phyloP scores from a whole-genome alignment of 306 rosid species.

The Casuarina glauca region DNA sequence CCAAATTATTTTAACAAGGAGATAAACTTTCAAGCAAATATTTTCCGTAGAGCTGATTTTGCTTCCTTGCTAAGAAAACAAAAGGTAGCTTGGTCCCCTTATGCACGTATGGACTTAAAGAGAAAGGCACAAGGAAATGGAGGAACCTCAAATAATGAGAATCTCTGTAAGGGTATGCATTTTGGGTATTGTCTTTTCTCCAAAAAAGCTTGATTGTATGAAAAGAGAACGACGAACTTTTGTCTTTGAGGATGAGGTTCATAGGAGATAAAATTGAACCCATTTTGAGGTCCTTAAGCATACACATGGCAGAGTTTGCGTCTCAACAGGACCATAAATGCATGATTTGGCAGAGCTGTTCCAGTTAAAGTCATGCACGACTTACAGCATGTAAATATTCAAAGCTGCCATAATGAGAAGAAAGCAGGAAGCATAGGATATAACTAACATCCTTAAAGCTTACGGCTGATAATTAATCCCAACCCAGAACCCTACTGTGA shows the following conservation, averaged over 20 bases:
- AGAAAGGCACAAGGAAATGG: neutral
- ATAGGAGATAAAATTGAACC: neutral
- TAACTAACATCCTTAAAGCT: conserved; percentile 26
- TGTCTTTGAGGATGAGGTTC: neutral
- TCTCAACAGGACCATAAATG: conserved; percentile 2
- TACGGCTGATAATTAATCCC: conserved; percentile 13
- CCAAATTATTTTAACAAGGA: too few species aligned
- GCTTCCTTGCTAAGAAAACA: neutral
- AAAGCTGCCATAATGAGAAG: conserved; percentile 23
- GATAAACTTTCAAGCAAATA: too few species aligned
- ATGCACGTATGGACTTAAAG: neutral
- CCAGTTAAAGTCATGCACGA: neutral
- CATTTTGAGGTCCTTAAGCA: neutral
- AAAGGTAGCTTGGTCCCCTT: neutral
- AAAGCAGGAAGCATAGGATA: conserved; percentile 21
- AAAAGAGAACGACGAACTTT: too few species aligned
- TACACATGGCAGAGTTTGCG: neutral
- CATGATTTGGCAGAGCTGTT: conserved; percentile 3
- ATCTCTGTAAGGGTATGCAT: too few species aligned
- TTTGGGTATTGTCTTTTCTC: too few species aligned
- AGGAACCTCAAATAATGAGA: too few species aligned
- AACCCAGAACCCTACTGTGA: conserved; percentile 4
- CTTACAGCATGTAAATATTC: conserved; percentile 22
- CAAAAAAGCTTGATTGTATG: neutral
- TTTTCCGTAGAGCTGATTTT: neutral